Base-by-base conservation (phyloP, 148 eudicot genomes). In the Gaultheria prostrata region DNA sequence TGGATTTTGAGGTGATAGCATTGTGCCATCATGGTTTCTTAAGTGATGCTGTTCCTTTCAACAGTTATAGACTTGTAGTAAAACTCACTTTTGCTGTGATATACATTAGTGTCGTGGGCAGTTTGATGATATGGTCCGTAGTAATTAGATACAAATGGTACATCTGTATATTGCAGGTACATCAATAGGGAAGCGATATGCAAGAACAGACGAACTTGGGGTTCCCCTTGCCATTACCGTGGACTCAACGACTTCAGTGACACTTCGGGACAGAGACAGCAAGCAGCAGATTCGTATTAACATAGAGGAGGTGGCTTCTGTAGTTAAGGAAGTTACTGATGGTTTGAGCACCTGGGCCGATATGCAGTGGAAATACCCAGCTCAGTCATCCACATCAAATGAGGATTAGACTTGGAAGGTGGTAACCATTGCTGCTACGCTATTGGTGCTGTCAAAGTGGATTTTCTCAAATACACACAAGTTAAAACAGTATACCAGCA, bases 201-300 rank as follows among this genome's bases (percentile, higher is more conserved):
- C 98, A 9, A 94, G 98, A 86, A 95, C 98, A 13, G 98, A 95
- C 61, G 98, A 95, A 84, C 92, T 95, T 10, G 98, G 98, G 0
- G 98, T 95, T 49, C 98, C 98, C 10, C 86, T 95, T 74, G 98
- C 98, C 51, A 89, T 94, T 21, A 95, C 98, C 12, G 98, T 95
- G 50, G 98, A 95, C 83, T 87, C 91, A 21, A 86, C 89, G 45
- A 39, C 96, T 43, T 88, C 94, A 7, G 98, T 94, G 67, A 95
- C 98, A 12, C 81, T 95, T 26, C 87, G 98, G 67, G 98, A 95
- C 83, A 90, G 98, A 80, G 98, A 95, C 83, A 95, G 94, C 85
- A 95, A 95, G 90, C 88, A 91, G 75, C 98, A 95, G 87, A 93
- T 95, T 75, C 98, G 96, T 56, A 93, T 93, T 26, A 79, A 82